Conservation (phyloP, 2,329 filamentous ascomycete genomes). For the Colletotrichum sp. region DNA sequence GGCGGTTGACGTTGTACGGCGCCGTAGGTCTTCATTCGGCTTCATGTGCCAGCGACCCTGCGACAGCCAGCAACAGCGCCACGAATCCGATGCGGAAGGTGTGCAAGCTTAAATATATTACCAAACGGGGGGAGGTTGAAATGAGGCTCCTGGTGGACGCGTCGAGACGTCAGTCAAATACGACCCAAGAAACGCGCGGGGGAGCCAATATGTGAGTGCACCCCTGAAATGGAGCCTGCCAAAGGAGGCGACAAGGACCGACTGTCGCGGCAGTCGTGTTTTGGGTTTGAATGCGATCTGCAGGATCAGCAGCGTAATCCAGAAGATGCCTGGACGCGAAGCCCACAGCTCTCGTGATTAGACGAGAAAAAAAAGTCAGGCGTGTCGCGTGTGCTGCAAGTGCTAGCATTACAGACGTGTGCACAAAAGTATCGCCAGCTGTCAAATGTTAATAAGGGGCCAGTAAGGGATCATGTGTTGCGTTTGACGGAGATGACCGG, state of each 20-base stretch:
- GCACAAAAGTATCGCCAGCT: not conserved
- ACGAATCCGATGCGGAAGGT: not conserved
- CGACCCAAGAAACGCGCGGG: not conserved
- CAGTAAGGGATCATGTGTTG: not conserved
- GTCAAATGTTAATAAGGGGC: slow-evolving; percentile 8
- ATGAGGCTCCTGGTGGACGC: slow-evolving; percentile 7
- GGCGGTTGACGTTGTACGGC: not conserved
- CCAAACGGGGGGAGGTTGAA: not conserved
- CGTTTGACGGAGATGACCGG: slow-evolving; percentile 20
- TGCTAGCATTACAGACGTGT: not conserved
- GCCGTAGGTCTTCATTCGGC: not conserved
- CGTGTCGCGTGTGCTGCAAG: not conserved
- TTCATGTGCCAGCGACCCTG: not conserved
- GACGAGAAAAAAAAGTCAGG: not conserved
- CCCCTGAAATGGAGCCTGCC: slow-evolving; percentile 5
- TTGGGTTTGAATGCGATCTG: slow-evolving; percentile 19
- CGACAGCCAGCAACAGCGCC: not conserved
- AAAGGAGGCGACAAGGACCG: not conserved
- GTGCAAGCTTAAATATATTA: not conserved
- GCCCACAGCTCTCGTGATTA: not conserved
- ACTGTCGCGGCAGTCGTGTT: slow-evolving; percentile 8
- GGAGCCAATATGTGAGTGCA: not conserved
- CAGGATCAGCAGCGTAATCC: slow-evolving; percentile 13
- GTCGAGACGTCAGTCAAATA: not conserved
- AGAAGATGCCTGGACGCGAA: not conserved